Percentiles rank a stretch among this genome's conserved stretches.
Evolutionary conservation across 108 stramenopile species (phyloP).

Genomic region (Nitzschia putrida): DNA sequence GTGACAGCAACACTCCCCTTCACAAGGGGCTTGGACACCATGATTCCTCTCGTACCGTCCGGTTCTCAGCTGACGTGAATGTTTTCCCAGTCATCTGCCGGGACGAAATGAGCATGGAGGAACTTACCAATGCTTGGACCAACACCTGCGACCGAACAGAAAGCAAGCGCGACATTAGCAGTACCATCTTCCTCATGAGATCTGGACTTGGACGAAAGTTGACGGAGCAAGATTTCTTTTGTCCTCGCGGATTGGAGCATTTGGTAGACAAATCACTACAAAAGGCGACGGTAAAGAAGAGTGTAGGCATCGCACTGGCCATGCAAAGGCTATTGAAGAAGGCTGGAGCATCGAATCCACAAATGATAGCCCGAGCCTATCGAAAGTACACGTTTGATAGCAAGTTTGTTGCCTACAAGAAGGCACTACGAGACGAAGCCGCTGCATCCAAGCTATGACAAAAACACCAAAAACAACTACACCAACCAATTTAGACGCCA

Average conservation of each 20-base stretch:
- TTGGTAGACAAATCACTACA: neutral
- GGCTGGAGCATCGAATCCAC: conserved; percentile 10
- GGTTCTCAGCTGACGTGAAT: neutral
- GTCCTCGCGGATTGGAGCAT: conserved; percentile 23
- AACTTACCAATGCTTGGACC: conserved; percentile 13
- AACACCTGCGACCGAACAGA: conserved; percentile 1
- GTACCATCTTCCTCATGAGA: conserved; percentile 24
- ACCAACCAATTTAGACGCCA: too few relatives aligned
- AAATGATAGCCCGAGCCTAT: conserved; percentile 20
- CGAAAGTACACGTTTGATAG: conserved; percentile 16
- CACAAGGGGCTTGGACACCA: too few relatives aligned
- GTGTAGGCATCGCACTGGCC: conserved; percentile 13
- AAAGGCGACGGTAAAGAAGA: conserved; percentile 12
- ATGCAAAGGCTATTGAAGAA: conserved; percentile 22
- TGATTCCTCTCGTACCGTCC: neutral
- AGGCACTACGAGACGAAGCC: conserved; percentile 15
- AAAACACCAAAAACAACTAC: too few relatives aligned
- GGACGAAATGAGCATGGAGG: conserved; percentile 14
- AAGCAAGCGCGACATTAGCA: conserved; percentile 12
- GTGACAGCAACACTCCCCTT: neutral
- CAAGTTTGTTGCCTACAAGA: conserved; percentile 6
- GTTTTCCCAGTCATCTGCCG: conserved; percentile 16
- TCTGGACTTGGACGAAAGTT: conserved; percentile 7
- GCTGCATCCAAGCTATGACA: neutral
- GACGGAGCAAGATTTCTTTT: conserved; percentile 22